These are phyloP conservation scores for Suillus discolor DNA, from an alignment of 768 basidiomycete genomes.

Conservation along the genomic window DNA sequence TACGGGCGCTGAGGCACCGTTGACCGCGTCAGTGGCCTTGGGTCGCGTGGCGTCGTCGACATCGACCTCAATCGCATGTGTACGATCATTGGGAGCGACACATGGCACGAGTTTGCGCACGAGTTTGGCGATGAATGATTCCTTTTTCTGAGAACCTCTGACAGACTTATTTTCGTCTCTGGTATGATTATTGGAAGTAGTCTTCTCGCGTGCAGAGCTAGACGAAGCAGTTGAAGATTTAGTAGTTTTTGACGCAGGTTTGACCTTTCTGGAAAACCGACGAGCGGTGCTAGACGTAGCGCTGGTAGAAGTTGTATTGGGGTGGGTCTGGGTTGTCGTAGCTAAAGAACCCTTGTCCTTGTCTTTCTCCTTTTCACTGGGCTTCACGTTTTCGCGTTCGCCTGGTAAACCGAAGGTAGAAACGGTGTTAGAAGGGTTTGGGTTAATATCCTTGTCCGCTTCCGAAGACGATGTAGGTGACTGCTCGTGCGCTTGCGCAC, in stretches of 20 bases:
- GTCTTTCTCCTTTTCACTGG: slow-evolving; percentile 35
- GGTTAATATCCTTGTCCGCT: slow-evolving; percentile 38
- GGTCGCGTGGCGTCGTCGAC: slow-evolving; percentile 22
- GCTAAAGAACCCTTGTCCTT: slow-evolving; percentile 50
- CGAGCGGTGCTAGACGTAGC: slow-evolving; percentile 25
- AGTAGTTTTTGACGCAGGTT: slow-evolving; percentile 14
- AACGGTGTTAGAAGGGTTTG: slow-evolving; percentile 36
- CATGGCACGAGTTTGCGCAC: slow-evolving; percentile 69
- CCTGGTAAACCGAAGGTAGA: slow-evolving; percentile 36
- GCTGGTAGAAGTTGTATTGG: slow-evolving; percentile 34
- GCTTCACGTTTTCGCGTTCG: slow-evolving; percentile 34
- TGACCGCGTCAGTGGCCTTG: slow-evolving; percentile 22
- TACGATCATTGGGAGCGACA: slow-evolving; percentile 49
- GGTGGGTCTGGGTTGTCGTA: slow-evolving; percentile 45
- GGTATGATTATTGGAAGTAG: slow-evolving; percentile 36
- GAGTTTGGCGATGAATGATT: slow-evolving; percentile 61
- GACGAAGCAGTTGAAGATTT: slow-evolving; percentile 20
- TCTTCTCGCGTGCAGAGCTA: slow-evolving; percentile 26
- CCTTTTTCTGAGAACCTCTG: slow-evolving; percentile 41
- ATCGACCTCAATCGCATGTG: slow-evolving; percentile 49
- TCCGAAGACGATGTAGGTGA: slow-evolving; percentile 35
- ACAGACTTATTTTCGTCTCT: slow-evolving; percentile 36
- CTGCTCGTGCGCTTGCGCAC: slow-evolving; percentile 32
- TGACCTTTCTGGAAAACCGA: slow-evolving; percentile 34
- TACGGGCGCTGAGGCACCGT: slow-evolving; percentile 22